A percentile compares a stretch with the other conserved stretches of the same genome.
Evolutionary conservation across 495 filamentous ascomycete species (phyloP).

Genomic region (Hypoxylon lenormandii): DNA sequence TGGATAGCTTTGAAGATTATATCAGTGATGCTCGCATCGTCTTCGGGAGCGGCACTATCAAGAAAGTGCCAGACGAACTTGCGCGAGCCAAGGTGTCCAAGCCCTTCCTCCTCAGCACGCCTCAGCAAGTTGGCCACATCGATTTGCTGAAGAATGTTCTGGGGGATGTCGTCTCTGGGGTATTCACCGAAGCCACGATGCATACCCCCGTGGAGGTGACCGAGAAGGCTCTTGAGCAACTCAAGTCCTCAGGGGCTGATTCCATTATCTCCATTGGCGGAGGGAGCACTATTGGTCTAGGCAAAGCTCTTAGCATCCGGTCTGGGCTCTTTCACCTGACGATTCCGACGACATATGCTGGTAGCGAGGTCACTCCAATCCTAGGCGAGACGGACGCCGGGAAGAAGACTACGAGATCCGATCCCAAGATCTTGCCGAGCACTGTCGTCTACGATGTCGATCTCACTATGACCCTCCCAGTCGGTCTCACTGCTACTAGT

Average conservation of each 20-base stretch:
- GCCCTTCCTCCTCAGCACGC: constrained; percentile 71
- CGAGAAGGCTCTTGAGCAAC: constrained; percentile 68
- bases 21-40: constrained; percentile 69
- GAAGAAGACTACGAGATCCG: constrained; percentile 72
- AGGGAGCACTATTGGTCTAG: constrained; percentile 73
- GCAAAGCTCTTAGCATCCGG: constrained; percentile 74
- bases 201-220: constrained; percentile 75
- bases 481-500: constrained; percentile 69
- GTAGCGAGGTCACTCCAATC: constrained; percentile 77
- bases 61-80: constrained; percentile 71
- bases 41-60: constrained; percentile 72
- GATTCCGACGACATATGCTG: constrained; percentile 77
- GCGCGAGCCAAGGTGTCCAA: constrained; percentile 64
- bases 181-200: constrained; percentile 74
- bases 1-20: constrained; percentile 74
- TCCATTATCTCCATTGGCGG: constrained; percentile 70
- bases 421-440: constrained; percentile 73
- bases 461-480: constrained; percentile 73
- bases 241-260: constrained; percentile 53
- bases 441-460: constrained; percentile 78
- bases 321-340: constrained; percentile 74
- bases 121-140: constrained; percentile 67
- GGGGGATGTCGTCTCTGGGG: constrained; percentile 64
- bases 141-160: constrained; percentile 63
- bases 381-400: constrained; percentile 74